Base-by-base conservation (phyloP, 805 yeast species). In the Nakazawaea wickerhamii region DNA sequence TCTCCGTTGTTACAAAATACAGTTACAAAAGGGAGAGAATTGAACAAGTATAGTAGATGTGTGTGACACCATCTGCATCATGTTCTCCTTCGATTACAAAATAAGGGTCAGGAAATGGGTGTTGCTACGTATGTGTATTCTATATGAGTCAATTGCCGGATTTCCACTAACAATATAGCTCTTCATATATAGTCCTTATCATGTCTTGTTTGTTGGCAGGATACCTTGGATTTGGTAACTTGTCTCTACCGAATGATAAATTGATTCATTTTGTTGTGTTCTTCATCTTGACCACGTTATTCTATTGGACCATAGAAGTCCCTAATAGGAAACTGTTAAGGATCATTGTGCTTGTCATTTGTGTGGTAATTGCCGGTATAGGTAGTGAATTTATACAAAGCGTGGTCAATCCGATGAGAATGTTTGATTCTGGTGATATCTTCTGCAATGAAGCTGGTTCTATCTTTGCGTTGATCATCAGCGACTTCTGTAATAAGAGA, bases 201-300 rank as follows among this genome's bases (percentile, higher is more conserved):
- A 14, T 31, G 17, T 20, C 23, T 4, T 36, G 41, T 28, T 5
- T 52, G 2, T 40, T 57, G 4, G 55, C 67, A 0, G 44, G 53
- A 1, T 75, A 74, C 46, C 58, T 76, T 5, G 82, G 82, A 17
- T 71, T 76, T 51, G 73, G 79, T 6, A 64, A 65, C 58, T 52
- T 76, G 2, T 64, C 66, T 0, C 50, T 76, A 17, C 56, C 57
- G 7, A 64, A 73, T 54, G 82, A 76, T 51, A 76, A 76, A 50
- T 44, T 57, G 19, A 47, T 73, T 1, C 82, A 76, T 50, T 73
- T 73, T 43, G 30, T 50, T 4, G 63, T 69, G 44, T 76, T 76
- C 48, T 58, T 65, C 44, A 42, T 71, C 1, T 58, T 75, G 46
- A 74, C 77, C 1, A 52, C 57, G 1, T 67, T 73, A 41, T 73